Conservation (phyloP, 2,329 filamentous ascomycete genomes). For the Colletotrichum shisoi region DNA sequence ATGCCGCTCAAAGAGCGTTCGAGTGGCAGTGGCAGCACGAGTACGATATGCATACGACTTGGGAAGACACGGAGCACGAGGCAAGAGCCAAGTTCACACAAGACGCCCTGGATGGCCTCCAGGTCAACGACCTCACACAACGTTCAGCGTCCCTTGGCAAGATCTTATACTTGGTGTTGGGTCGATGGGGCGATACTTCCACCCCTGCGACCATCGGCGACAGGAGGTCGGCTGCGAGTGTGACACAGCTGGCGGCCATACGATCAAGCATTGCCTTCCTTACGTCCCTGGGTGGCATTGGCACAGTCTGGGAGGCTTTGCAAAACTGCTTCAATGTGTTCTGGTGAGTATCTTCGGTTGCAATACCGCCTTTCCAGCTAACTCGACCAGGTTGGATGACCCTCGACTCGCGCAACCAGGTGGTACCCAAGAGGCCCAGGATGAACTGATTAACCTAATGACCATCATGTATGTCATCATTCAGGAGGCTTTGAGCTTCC, state of each 20-base stretch:
- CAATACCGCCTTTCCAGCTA: slow-evolving; percentile 42
- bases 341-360: slow-evolving; percentile 54
- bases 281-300: slow-evolving; percentile 59
- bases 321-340: slow-evolving; percentile 60
- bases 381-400: slow-evolving; percentile 57
- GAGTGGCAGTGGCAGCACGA: slow-evolving; percentile 75
- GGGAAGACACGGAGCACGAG: slow-evolving; percentile 70
- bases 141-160: slow-evolving; percentile 64
- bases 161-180: slow-evolving; percentile 69
- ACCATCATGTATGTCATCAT: slow-evolving; percentile 69
- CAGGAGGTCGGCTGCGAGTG: slow-evolving; percentile 60
- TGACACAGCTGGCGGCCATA: slow-evolving; percentile 67
- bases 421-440: slow-evolving; percentile 61
- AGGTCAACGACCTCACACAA: slow-evolving; percentile 57
- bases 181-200: slow-evolving; percentile 74
- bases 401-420: slow-evolving; percentile 50
- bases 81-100: slow-evolving; percentile 65
- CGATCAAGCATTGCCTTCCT: slow-evolving; percentile 62
- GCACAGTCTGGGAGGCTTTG: slow-evolving; percentile 61
- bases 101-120: slow-evolving; percentile 57
- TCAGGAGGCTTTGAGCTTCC: slow-evolving; percentile 64
- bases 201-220: slow-evolving; percentile 55
- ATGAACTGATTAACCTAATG: slow-evolving; percentile 69
- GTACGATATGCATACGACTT: slow-evolving; percentile 58
- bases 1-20: slow-evolving; percentile 78